Percentiles rank a stretch among this genome's conserved stretches.
Evolutionary conservation across 139 green algal genomes (phyloP).

Genomic region (Coelastrella sp.): DNA sequence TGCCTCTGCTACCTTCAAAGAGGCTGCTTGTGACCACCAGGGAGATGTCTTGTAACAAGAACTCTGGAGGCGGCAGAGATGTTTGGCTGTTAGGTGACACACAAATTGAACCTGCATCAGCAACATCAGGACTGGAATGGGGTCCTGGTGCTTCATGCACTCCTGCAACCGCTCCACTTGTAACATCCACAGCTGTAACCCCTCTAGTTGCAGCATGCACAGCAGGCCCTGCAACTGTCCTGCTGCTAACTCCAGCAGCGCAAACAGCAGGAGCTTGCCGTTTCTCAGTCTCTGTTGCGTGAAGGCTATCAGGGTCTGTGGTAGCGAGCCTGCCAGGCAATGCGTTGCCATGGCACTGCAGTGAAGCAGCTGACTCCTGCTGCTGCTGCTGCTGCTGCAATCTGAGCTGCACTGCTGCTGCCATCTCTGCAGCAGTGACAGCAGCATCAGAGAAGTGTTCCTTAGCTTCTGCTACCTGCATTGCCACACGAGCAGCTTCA

Average conservation of each 20-base stretch:
- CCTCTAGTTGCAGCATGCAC: neutral
- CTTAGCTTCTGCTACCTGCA: neutral
- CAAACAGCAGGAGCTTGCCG: too few relatives aligned
- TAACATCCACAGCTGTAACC: neutral
- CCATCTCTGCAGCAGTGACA: neutral
- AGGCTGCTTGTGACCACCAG: conserved; percentile 29
- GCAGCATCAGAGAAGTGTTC: neutral
- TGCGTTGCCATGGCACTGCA: neutral
- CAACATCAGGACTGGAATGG: too few relatives aligned
- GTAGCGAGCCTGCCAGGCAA: neutral
- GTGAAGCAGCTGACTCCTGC: conserved; percentile 20
- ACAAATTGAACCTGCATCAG: neutral
- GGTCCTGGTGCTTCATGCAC: too few relatives aligned
- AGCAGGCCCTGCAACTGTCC: neutral
- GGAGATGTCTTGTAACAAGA: conserved; percentile 19
- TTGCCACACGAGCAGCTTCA: neutral
- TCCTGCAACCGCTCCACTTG: neutral
- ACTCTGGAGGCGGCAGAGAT: neutral
- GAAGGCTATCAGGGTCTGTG: neutral
- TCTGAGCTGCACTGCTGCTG: conserved; percentile 64
- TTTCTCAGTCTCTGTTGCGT: too few relatives aligned
- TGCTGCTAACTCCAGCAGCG: neutral
- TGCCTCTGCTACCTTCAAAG: conserved; percentile 12
- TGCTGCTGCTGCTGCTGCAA: conserved; percentile 39
- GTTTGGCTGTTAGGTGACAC: too few relatives aligned